A percentile compares a stretch with the other conserved stretches of the same genome.
These are phyloP conservation scores for Inga oerstediana DNA, from an alignment of 306 rosid genomes.

Conservation along the genomic window DNA sequence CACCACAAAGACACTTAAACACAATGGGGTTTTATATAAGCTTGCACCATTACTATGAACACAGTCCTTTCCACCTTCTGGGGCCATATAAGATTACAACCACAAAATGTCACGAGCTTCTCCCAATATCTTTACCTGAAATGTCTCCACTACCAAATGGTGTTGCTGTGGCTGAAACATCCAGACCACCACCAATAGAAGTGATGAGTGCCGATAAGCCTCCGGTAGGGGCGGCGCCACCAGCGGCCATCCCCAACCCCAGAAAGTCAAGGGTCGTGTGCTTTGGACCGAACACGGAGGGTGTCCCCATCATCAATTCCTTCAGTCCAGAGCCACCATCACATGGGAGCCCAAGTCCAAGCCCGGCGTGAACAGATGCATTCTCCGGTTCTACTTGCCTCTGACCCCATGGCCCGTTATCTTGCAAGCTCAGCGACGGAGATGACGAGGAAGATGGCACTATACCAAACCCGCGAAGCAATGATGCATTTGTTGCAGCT, in stretches of 20 bases:
- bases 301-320: conserved; percentile 78
- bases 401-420: conserved; percentile 71
- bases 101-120: conserved; percentile 48
- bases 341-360: conserved; percentile 73
- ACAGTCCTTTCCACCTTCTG: not conserved
- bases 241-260: conserved; percentile 91
- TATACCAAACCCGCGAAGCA: conserved; percentile 81
- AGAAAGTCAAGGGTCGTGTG: conserved; percentile 93
- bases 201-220: conserved; percentile 81
- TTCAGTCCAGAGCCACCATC: conserved; percentile 74
- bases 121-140: conserved; percentile 65
- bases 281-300: conserved; percentile 81
- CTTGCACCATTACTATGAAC: not conserved
- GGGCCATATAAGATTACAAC: conserved; percentile 16
- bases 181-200: conserved; percentile 71
- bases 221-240: conserved; percentile 60
- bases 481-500: conserved; percentile 66
- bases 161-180: conserved; percentile 57
- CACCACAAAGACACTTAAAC: conserved; percentile 19
- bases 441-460: conserved; percentile 65
- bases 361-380: conserved; percentile 59
- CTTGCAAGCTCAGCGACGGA: conserved; percentile 49
- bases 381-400: conserved; percentile 55
- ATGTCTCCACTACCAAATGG: conserved; percentile 70
- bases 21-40: not conserved